Evolutionary conservation across 768 basidiomycete genomes (phyloP).

Genomic region (Mycena pura): DNA sequence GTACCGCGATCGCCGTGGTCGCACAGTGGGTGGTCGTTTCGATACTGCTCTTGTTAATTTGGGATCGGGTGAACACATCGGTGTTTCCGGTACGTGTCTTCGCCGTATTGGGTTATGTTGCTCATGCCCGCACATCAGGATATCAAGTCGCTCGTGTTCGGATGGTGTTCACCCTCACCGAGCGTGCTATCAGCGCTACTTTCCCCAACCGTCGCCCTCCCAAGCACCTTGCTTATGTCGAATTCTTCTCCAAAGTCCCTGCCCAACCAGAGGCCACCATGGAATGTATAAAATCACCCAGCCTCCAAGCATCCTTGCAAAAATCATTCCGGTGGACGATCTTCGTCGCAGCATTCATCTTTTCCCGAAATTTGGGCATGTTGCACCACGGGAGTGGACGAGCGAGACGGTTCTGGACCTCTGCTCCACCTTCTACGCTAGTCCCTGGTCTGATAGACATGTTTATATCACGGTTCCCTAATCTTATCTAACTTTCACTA

Average conservation of each 20-base stretch:
- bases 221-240: neutral
- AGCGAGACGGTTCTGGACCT: constrained; percentile 38
- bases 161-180: constrained; percentile 2
- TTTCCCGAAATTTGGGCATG: constrained; percentile 30
- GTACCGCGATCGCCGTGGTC: constrained; percentile 10
- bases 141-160: constrained; percentile 11
- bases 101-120: constrained; percentile 31
- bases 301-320: no score
- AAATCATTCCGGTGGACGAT: no score
- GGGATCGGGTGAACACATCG: neutral
- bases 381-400: constrained; percentile 32
- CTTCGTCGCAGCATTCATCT: no score
- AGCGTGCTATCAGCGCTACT: neutral
- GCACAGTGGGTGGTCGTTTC: constrained; percentile 32
- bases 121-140: neutral
- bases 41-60: constrained; percentile 36
- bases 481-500: no score
- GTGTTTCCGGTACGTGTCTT: constrained; percentile 27
- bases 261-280: neutral
- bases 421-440: no score
- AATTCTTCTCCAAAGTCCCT: neutral
- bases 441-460: no score
- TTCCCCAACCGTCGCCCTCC: neutral
- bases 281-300: constrained; percentile 24
- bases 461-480: no score